Conservation (phyloP, 208 protist species). For the Leishmania major region DNA sequence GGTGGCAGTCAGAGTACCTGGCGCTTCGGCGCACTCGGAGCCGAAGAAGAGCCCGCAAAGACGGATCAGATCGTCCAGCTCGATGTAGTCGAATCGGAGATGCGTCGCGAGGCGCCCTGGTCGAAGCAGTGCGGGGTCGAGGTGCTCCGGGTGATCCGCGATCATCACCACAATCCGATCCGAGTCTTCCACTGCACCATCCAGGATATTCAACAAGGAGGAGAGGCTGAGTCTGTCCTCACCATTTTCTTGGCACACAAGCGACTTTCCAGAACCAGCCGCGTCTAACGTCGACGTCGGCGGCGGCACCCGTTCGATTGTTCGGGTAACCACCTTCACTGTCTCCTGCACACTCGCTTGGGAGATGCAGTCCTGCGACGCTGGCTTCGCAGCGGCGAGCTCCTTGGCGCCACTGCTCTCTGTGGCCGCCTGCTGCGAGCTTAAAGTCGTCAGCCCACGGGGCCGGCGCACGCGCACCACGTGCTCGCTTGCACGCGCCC, state of each 20-base stretch:
- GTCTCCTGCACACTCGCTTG: background rate
- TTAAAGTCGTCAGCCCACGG: conserved; percentile 15
- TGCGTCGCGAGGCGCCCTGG: conserved; percentile 26
- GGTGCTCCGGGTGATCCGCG: conserved; percentile 24
- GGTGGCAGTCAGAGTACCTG: background rate
- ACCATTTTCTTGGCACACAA: background rate
- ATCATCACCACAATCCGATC: conserved; percentile 32
- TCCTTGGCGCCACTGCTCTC: no score
- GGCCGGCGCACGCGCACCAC: conserved; percentile 5
- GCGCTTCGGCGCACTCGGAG: background rate
- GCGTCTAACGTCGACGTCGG: background rate
- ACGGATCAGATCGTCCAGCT: conserved; percentile 16
- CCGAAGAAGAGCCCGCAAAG: conserved; percentile 29
- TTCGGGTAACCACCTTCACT: no score
- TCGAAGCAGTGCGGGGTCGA: conserved; percentile 35
- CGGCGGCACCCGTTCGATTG: background rate
- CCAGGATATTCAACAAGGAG: conserved; percentile 27
- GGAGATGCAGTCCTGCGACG: background rate
- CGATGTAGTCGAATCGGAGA: conserved; percentile 32
- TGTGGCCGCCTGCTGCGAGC: no score
- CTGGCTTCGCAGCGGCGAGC: background rate
- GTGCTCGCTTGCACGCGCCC: background rate
- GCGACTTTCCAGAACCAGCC: background rate
- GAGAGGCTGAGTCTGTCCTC: conserved; percentile 20
- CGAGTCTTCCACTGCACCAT: conserved; percentile 25